Percentiles rank a stretch among this genome's conserved stretches.
Conservation (phyloP, 768 basidiomycete genomes). For the Mycena sanguinolenta region DNA sequence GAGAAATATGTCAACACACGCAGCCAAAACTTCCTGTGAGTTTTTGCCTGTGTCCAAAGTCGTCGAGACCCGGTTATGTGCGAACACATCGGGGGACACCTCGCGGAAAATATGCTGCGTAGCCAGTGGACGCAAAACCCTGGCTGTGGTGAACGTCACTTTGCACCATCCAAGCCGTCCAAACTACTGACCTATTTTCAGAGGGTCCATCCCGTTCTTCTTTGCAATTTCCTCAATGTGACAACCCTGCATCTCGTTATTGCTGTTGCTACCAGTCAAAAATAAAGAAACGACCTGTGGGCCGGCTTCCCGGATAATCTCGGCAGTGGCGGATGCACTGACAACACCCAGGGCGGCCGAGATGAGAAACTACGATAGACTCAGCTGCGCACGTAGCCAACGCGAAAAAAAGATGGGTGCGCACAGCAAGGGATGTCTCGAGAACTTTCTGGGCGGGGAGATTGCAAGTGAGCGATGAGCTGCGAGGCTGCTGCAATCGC, state of each 20-base stretch:
- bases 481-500: constrained; percentile 42
- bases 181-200: constrained; percentile 42
- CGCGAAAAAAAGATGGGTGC: neutral
- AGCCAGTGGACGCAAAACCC: constrained; percentile 46
- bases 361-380: constrained; percentile 29
- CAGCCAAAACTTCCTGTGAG: constrained; percentile 6
- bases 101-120: constrained; percentile 48
- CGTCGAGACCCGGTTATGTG: constrained; percentile 41
- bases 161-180: neutral
- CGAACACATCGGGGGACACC: constrained; percentile 46
- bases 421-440: constrained; percentile 16
- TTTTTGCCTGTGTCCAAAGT: constrained; percentile 36
- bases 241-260: constrained; percentile 36
- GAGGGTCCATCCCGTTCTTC: constrained; percentile 36
- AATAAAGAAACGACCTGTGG: constrained; percentile 35
- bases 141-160: constrained; percentile 29
- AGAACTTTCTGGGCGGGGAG: constrained; percentile 27
- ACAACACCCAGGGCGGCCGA: constrained; percentile 41
- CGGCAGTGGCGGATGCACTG: constrained; percentile 43
- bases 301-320: constrained; percentile 48
- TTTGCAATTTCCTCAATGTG: constrained; percentile 48
- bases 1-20: neutral
- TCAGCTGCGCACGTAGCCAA: neutral
- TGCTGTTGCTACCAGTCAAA: neutral
- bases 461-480: constrained; percentile 38